phyloP scores from a whole-genome alignment of 176 grass and related monocot genomes.

The Canna indica region DNA sequence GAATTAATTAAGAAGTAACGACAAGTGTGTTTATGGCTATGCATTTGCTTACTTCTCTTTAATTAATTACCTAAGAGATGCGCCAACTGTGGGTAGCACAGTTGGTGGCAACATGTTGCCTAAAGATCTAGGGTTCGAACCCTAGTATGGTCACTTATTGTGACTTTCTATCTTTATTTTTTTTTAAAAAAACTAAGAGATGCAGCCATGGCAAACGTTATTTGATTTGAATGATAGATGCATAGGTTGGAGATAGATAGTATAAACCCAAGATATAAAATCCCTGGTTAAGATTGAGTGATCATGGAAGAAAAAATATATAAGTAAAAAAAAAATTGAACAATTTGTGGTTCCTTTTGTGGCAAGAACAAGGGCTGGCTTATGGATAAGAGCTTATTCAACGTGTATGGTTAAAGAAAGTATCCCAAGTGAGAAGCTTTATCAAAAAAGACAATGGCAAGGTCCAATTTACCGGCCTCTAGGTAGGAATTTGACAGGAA shows the following conservation, averaged over 20 bases:
- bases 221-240: conserved; percentile 55
- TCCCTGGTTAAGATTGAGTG: conserved; percentile 88
- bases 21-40: too few relatives aligned
- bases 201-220: conserved; percentile 52
- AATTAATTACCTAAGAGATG: too few relatives aligned
- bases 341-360: too few relatives aligned
- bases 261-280: too few relatives aligned
- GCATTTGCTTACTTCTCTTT: too few relatives aligned
- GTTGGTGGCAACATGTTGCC: too few relatives aligned
- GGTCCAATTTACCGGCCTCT: conserved; percentile 31
- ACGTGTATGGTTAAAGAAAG: conserved; percentile 33
- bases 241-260: conserved; percentile 72
- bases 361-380: too few relatives aligned
- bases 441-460: conserved; percentile 23
- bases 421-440: conserved; percentile 34
- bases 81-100: too few relatives aligned
- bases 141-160: too few relatives aligned
- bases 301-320: conserved; percentile 37
- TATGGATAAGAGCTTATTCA: conserved; percentile 77
- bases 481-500: conserved; percentile 45
- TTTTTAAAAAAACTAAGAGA: conserved; percentile 40
- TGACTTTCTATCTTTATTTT: too few relatives aligned
- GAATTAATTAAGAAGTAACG: too few relatives aligned
- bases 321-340: neutral
- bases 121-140: too few relatives aligned